phyloP scores from a whole-genome alignment of 495 filamentous ascomycete species.

The Aspergillus avenaceus region DNA sequence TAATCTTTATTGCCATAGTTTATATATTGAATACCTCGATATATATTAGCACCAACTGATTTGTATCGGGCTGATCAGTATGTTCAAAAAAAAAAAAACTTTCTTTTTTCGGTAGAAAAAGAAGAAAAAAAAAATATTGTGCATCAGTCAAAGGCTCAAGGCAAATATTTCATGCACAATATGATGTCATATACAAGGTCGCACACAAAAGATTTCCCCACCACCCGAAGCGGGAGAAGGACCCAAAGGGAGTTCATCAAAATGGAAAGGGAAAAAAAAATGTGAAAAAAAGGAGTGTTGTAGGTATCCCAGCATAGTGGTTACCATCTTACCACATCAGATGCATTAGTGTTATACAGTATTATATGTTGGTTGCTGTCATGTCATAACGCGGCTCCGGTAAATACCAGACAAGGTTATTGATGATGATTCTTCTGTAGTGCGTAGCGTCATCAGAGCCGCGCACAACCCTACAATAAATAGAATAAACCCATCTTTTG shows the following conservation, averaged over 20 bases:
- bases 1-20: no score
- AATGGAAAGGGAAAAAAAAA: neutral
- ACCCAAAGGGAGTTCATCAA: neutral
- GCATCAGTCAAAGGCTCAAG: no score
- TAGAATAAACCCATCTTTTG: no score
- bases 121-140: neutral
- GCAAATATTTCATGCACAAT: neutral
- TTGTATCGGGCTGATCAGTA: no score
- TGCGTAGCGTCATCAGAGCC: neutral
- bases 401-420: neutral
- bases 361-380: neutral
- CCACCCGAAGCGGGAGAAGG: slow-evolving; percentile 4
- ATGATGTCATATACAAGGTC: slow-evolving; percentile 17
- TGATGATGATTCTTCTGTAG: no score
- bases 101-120: neutral
- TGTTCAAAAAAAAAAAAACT: no score
- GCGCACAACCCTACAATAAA: neutral
- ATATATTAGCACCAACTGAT: no score
- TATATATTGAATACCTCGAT: no score
- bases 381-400: neutral
- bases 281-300: neutral
- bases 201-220: slow-evolving; percentile 10
- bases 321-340: slow-evolving; percentile 1
- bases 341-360: slow-evolving; percentile 2
- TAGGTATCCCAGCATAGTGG: slow-evolving; percentile 6